Percentiles rank a stretch among this genome's conserved stretches.
Evolutionary conservation across 2,329 filamentous ascomycete species (phyloP).

Genomic region (Ceratocystiopsis minuta): DNA sequence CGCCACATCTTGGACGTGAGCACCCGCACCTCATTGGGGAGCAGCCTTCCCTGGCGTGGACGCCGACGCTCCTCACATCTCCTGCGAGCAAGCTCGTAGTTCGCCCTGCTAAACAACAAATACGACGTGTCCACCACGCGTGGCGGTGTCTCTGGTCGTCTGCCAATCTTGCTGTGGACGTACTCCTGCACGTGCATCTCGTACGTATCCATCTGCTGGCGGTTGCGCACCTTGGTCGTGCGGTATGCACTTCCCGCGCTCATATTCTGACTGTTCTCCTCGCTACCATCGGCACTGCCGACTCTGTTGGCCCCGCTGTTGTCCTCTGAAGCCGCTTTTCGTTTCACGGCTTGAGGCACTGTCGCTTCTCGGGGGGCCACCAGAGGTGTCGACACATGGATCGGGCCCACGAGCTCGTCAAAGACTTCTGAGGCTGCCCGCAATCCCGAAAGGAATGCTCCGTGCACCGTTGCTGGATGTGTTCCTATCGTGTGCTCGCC

Average conservation of each 20-base stretch:
- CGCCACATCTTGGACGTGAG: slow-evolving; percentile 88
- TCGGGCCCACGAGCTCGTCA: slow-evolving; percentile 62
- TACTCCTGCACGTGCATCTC: slow-evolving; percentile 35
- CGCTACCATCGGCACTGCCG: not conserved
- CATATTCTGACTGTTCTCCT: slow-evolving; percentile 13
- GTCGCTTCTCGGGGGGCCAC: slow-evolving; percentile 42
- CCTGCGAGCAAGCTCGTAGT: slow-evolving; percentile 44
- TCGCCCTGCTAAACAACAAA: slow-evolving; percentile 68
- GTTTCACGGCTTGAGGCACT: slow-evolving; percentile 26
- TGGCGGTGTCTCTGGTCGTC: slow-evolving; percentile 51
- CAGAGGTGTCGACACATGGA: slow-evolving; percentile 58
- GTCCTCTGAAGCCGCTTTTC: slow-evolving; percentile 23
- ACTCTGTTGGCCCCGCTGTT: not conserved
- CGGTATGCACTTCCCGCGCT: slow-evolving; percentile 6
- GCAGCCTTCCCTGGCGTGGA: slow-evolving; percentile 43
- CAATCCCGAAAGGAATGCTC: slow-evolving; percentile 84
- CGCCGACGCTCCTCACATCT: slow-evolving; percentile 48
- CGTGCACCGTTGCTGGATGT: slow-evolving; percentile 91
- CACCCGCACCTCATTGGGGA: slow-evolving; percentile 66
- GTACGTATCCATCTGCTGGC: slow-evolving; percentile 37
- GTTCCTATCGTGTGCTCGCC: slow-evolving; percentile 93
- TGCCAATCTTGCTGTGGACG: slow-evolving; percentile 45
- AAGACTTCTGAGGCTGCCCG: slow-evolving; percentile 77
- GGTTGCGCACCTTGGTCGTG: slow-evolving; percentile 14
- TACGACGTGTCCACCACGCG: slow-evolving; percentile 73